phyloP scores from a whole-genome alignment of 169 alveolate genomes.

The Theileria annulata region DNA sequence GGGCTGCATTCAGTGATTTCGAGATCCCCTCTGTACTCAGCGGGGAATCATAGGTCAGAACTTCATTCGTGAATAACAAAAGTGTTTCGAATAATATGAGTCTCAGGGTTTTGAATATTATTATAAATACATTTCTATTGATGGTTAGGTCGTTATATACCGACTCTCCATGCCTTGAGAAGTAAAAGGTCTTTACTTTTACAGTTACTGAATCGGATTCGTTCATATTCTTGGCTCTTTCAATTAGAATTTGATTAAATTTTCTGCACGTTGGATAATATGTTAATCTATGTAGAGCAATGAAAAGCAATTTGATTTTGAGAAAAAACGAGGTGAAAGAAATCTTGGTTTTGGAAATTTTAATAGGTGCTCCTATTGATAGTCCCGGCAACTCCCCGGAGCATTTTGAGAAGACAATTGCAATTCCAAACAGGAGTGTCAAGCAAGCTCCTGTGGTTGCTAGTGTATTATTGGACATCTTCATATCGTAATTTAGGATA shows the following conservation, averaged over 20 bases:
- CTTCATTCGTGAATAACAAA: constrained; percentile 42
- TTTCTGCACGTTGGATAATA: background rate
- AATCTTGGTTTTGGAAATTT: background rate
- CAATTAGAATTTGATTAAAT: background rate
- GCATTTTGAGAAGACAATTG: constrained; percentile 5
- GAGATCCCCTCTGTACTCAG: constrained; percentile 52
- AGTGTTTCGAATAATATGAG: constrained; percentile 17
- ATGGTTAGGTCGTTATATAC: constrained; percentile 36
- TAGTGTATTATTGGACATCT: constrained; percentile 14
- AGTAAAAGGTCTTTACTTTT: constrained; percentile 44
- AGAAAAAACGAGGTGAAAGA: constrained; percentile 8
- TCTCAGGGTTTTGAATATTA: constrained; percentile 6
- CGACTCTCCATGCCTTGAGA: constrained; percentile 65
- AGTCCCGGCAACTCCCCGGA: constrained; percentile 3
- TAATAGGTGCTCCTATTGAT: constrained; percentile 2
- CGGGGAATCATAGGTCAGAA: constrained; percentile 59
- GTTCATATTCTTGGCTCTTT: constrained; percentile 14
- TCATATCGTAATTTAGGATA: background rate
- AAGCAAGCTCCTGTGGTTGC: constrained; percentile 27
- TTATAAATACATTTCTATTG: constrained; percentile 6
- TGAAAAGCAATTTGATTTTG: constrained; percentile 2
- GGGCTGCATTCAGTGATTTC: constrained; percentile 53
- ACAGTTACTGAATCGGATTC: background rate
- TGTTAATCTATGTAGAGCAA: constrained; percentile 5
- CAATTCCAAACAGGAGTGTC: constrained; percentile 14